phyloP scores from a whole-genome alignment of 257 asterid genomes.

The Primulina huaijiensis region DNA sequence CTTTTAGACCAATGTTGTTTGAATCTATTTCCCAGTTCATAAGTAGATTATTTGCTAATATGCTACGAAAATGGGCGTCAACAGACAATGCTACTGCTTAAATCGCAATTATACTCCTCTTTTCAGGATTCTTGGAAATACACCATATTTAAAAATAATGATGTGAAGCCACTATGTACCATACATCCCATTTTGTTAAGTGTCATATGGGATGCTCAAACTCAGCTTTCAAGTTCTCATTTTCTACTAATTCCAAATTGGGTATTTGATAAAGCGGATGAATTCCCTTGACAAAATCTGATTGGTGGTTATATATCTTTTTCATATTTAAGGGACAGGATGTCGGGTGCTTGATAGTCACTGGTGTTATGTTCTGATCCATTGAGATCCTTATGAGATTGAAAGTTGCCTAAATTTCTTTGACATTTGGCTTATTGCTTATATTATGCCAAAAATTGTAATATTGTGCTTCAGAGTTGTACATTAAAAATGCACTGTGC shows the following conservation, averaged over 20 bases:
- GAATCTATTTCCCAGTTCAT: neutral
- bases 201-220: neutral
- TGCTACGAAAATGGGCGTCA: neutral
- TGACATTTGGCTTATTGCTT: slow-evolving; percentile 9
- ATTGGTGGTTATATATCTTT: neutral
- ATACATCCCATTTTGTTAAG: neutral
- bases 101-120: neutral
- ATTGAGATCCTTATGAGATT: neutral
- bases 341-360: neutral
- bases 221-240: neutral
- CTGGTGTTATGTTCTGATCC: neutral
- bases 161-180: neutral
- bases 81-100: neutral
- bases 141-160: neutral
- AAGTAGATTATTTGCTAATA: neutral
- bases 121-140: neutral
- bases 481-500: slow-evolving; percentile 8
- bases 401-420: neutral
- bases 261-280: neutral
- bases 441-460: neutral
- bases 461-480: slow-evolving; percentile 7
- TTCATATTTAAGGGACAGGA: neutral
- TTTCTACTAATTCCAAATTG: neutral
- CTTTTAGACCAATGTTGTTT: too few species aligned
- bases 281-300: neutral